Conservation (phyloP, 2,329 filamentous ascomycete genomes). For the Aspergillus novofumigatus region DNA sequence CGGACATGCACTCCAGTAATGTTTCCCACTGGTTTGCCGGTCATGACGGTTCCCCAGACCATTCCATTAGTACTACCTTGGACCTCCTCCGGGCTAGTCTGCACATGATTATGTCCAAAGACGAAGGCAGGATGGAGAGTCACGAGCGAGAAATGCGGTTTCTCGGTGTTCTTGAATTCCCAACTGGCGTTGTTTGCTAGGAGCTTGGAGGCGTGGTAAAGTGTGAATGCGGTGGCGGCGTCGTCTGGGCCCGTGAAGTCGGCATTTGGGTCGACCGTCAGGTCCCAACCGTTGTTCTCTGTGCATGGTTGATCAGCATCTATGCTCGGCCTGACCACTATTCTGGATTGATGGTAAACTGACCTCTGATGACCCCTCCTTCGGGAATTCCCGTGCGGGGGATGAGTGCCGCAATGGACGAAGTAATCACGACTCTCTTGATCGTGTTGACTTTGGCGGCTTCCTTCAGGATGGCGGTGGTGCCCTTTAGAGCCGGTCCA, state of each 20-base stretch:
- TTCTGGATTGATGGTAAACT: background rate
- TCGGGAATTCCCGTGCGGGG: background rate
- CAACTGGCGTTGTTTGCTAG: slow-evolving; percentile 13
- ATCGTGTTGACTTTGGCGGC: background rate
- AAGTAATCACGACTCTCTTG: background rate
- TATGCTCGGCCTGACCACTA: background rate
- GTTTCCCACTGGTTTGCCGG: slow-evolving; percentile 4
- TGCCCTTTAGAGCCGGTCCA: background rate
- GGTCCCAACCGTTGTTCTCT: background rate
- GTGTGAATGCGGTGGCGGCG: background rate
- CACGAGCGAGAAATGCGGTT: slow-evolving; percentile 8
- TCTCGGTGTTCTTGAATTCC: slow-evolving; percentile 8
- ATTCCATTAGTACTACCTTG: slow-evolving; percentile 4
- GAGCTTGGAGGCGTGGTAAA: slow-evolving; percentile 15
- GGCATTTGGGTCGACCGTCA: background rate
- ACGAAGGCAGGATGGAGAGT: slow-evolving; percentile 18
- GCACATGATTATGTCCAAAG: slow-evolving; percentile 13
- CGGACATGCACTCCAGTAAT: slow-evolving; percentile 15
- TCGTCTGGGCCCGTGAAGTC: background rate
- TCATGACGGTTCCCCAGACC: slow-evolving; percentile 5
- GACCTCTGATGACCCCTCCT: background rate
- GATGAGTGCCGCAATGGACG: background rate
- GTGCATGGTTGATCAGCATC: background rate
- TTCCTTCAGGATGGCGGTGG: background rate
- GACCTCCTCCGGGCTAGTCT: slow-evolving; percentile 4